A percentile compares a stretch with the other conserved stretches of the same genome.
Evolutionary conservation across 2,329 filamentous ascomycete species (phyloP).

Genomic region (Ophiocordyceps camponoti-saundersi): DNA sequence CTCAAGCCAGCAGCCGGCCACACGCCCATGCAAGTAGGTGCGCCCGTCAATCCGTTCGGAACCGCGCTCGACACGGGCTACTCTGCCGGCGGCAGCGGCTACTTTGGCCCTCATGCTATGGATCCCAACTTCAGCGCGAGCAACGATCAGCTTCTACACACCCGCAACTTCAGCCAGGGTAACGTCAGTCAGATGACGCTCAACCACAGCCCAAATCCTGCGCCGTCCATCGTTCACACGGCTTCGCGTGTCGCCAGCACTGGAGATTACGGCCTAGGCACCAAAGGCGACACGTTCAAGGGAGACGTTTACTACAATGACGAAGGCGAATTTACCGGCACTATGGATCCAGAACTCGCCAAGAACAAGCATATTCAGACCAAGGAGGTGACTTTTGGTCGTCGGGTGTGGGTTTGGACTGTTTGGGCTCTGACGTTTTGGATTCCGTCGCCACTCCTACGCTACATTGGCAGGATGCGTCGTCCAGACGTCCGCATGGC

Average conservation of each 20-base stretch:
- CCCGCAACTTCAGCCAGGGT: constrained; percentile 37
- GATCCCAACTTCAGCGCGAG: constrained; percentile 48
- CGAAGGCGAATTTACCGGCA: constrained; percentile 50
- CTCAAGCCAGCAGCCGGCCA: constrained; percentile 47
- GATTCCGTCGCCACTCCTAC: constrained; percentile 75
- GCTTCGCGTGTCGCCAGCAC: constrained; percentile 37
- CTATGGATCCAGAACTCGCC: constrained; percentile 62
- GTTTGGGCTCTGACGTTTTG: constrained; percentile 86
- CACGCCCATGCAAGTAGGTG: constrained; percentile 8
- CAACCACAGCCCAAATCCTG: constrained; percentile 19
- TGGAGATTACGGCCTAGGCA: constrained; percentile 81
- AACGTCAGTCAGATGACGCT: constrained; percentile 37
- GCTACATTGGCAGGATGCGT: constrained; percentile 85
- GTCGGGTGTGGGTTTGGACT: constrained; percentile 63
- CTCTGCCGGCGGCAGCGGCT: constrained; percentile 47
- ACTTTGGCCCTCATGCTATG: constrained; percentile 49
- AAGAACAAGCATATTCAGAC: constrained; percentile 63
- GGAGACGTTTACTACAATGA: constrained; percentile 59
- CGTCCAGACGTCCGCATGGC: constrained; percentile 91
- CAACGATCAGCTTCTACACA: constrained; percentile 53
- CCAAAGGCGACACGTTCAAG: constrained; percentile 65
- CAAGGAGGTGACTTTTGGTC: constrained; percentile 40
- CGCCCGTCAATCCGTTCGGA: constrained; percentile 28
- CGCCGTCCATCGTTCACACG: constrained; percentile 44
- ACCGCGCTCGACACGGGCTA: constrained; percentile 52